phyloP scores from a whole-genome alignment of 2,329 filamentous ascomycete genomes.

The Allantophomopsis lycopodina region DNA sequence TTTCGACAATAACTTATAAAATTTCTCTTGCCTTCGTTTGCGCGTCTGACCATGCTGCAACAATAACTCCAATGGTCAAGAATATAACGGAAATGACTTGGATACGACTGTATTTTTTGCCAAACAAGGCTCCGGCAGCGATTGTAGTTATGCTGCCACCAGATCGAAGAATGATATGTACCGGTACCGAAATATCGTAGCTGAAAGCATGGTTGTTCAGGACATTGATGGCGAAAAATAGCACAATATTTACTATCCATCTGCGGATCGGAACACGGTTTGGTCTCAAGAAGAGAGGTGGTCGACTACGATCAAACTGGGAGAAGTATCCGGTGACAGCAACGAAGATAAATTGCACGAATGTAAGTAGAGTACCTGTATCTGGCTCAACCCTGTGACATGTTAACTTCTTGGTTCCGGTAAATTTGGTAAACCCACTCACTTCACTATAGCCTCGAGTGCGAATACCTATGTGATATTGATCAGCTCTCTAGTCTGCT shows the following conservation, averaged over 20 bases:
- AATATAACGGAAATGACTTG: constrained; percentile 74
- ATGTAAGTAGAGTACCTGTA: constrained; percentile 76
- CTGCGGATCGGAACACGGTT: constrained; percentile 72
- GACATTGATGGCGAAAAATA: constrained; percentile 90
- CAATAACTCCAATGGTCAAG: constrained; percentile 73
- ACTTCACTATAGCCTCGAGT: constrained; percentile 90
- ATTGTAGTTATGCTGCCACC: constrained; percentile 95
- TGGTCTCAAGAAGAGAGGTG: constrained; percentile 58
- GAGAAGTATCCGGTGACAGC: constrained; percentile 64
- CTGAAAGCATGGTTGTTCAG: constrained; percentile 97
- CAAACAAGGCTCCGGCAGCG: constrained; percentile 73
- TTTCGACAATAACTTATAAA: constrained; percentile 1
- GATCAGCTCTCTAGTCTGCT: constrained; percentile 13
- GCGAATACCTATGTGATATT: constrained; percentile 63
- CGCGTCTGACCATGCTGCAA: constrained; percentile 82
- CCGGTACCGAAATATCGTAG: constrained; percentile 88
- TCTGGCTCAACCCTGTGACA: constrained; percentile 60
- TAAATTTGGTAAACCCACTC: constrained; percentile 22
- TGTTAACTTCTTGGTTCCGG: constrained; percentile 1
- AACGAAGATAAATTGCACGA: constrained; percentile 79
- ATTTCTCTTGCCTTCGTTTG: constrained; percentile 53
- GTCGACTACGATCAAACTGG: constrained; percentile 54
- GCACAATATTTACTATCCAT: constrained; percentile 77
- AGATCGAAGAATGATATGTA: constrained; percentile 92
- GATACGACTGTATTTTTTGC: constrained; percentile 68